Percentiles rank a stretch among this genome's conserved stretches.
phyloP scores from a whole-genome alignment of 2,329 filamentous ascomycete species.

The Daldinia sp. region DNA sequence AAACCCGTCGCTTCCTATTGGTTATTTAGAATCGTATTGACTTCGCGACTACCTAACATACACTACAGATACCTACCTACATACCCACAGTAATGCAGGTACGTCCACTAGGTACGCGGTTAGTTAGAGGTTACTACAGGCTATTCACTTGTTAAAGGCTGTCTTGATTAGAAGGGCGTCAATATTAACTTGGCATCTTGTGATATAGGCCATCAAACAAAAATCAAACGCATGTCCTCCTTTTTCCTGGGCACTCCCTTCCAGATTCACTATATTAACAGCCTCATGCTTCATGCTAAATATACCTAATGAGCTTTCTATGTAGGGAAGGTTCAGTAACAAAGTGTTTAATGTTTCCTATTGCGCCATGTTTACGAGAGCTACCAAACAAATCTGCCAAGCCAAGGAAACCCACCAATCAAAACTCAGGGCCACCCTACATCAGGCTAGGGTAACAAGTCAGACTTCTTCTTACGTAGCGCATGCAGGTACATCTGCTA shows the following conservation, averaged over 20 bases:
- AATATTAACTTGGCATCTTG: not conserved
- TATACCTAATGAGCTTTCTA: slow-evolving; percentile 6
- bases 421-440: slow-evolving; percentile 6
- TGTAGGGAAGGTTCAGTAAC: slow-evolving; percentile 1
- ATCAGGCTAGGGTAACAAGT: slow-evolving; percentile 19
- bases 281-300: slow-evolving; percentile 13
- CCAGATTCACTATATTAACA: slow-evolving; percentile 5
- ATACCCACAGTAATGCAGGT: slow-evolving; percentile 7
- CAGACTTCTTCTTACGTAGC: slow-evolving; percentile 37
- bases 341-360: slow-evolving; percentile 1
- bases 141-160: slow-evolving; percentile 1
- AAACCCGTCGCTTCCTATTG: slow-evolving; percentile 35
- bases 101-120: not conserved
- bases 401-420: slow-evolving; percentile 24
- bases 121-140: not conserved
- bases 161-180: not conserved
- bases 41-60: not conserved
- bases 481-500: slow-evolving; percentile 37
- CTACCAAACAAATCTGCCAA: slow-evolving; percentile 8
- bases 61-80: not conserved
- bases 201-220: not conserved
- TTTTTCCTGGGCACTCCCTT: slow-evolving; percentile 6
- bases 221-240: not conserved
- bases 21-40: slow-evolving; percentile 4
- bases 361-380: slow-evolving; percentile 21